phyloP scores from a whole-genome alignment of 2,329 filamentous ascomycete genomes.

The Aureobasidium sp. region DNA sequence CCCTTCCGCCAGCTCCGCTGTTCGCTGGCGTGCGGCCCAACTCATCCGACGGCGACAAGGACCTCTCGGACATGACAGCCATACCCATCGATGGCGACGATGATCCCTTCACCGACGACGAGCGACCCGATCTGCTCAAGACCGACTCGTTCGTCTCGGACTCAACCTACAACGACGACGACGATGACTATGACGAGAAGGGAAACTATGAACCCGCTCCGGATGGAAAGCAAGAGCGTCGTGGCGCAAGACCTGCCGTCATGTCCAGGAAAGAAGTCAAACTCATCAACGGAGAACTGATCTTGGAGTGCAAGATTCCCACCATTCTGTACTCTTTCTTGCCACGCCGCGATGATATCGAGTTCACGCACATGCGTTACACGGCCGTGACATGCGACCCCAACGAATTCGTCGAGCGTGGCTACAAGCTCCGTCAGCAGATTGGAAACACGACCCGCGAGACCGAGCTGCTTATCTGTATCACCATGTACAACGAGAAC shows the following conservation, averaged over 20 bases:
- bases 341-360: constrained; percentile 82
- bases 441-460: constrained; percentile 69
- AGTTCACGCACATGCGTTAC: constrained; percentile 98
- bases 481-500: constrained; percentile 99
- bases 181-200: constrained; percentile 47
- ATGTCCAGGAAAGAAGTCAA: constrained; percentile 91
- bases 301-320: constrained; percentile 97
- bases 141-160: constrained; percentile 58
- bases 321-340: constrained; percentile 97
- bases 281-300: constrained; percentile 94
- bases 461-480: constrained; percentile 91
- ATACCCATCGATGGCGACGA: constrained; percentile 60
- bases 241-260: constrained; percentile 79
- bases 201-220: constrained; percentile 80
- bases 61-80: constrained; percentile 54
- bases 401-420: constrained; percentile 80
- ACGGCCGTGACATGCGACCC: constrained; percentile 98
- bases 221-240: constrained; percentile 74
- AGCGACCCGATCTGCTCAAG: constrained; percentile 51
- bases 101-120: constrained; percentile 64
- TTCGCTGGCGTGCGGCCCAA: constrained; percentile 55
- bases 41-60: constrained; percentile 35
- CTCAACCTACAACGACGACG: constrained; percentile 51
- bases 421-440: constrained; percentile 88
- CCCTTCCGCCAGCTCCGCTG: constrained; percentile 79